Conservation (phyloP, 129 eudicot genomes). For the sunflower (Helianthus annuus) region HanXRQr2.0-SUNRISE NC_035438.2:52027901-52028400, state of each 20-base stretch:
- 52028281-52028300: neutral
- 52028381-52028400: neutral
- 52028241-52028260: constrained; percentile 17
- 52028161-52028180: constrained; percentile 11
- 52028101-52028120: neutral
- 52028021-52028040: constrained; percentile 44
- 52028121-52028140: neutral
- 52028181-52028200: neutral
- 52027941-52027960: constrained; percentile 83
- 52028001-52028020: constrained; percentile 53
- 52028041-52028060: constrained; percentile 22
- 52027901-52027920: constrained; percentile 66
- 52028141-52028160: neutral
- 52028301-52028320: constrained; percentile 6
- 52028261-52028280: neutral
- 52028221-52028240: neutral
- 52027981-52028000: constrained; percentile 30
- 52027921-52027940: constrained; percentile 78
- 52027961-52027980: constrained; percentile 62
- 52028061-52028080: constrained; percentile 9
- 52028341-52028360: neutral
- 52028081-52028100: neutral
- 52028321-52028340: neutral
- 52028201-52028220: constrained; percentile 12
- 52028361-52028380: neutral